Evolutionary conservation across 106 monocot genomes (phyloP), one percentile per base, ranked within the genome.

Genomic region (Ottelia alismoides): DNA sequence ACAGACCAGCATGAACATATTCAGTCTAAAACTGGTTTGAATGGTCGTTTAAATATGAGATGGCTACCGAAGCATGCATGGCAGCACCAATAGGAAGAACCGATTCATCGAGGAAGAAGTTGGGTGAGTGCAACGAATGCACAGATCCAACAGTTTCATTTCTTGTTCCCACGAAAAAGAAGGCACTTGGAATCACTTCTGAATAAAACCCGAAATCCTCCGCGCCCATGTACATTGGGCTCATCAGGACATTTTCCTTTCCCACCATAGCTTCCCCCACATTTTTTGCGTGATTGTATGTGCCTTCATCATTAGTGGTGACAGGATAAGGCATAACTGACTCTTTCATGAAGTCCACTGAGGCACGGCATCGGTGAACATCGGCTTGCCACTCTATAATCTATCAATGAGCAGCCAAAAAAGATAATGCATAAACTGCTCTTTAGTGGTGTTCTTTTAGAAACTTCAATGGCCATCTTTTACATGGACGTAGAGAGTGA

Each of bases 141-240:
- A 45, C 49, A 9, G 65, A 28, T 4, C 60, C 65, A 20, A 47
- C 28, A 12, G 72, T 65, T 22, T 53, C 51, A 20, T 72, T 65
- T 14, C 30, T 20, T 14, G 54, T 55, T 12, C 72, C 72, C 20
- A 72, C 26, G 44, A 25, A 65, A 51, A 65, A 61, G 4, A 65
- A 24, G 10, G 59, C 52, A 30, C 65, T 60, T 18, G 65, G 58
- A 45, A 72, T 72, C 28, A n/a, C 65, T 47, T 65, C 53, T 2
- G 72, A 65, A 47, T 65, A 72, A 20, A 72, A 72, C 5, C 72
- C 54, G 46, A 72, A 72, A 27, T 72, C 72, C 19, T 72, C 72
- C 12, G 65, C 72, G 30, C 27, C 60, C 72, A 72, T 72, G 0
- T 3, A 3, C 21, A 47, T 25, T 4, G 21, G 2, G 12, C 27